Evolutionary conservation across 495 filamentous ascomycete genomes (phyloP), one percentile per base, ranked within the genome.

Genomic region (Podospora conica): DNA sequence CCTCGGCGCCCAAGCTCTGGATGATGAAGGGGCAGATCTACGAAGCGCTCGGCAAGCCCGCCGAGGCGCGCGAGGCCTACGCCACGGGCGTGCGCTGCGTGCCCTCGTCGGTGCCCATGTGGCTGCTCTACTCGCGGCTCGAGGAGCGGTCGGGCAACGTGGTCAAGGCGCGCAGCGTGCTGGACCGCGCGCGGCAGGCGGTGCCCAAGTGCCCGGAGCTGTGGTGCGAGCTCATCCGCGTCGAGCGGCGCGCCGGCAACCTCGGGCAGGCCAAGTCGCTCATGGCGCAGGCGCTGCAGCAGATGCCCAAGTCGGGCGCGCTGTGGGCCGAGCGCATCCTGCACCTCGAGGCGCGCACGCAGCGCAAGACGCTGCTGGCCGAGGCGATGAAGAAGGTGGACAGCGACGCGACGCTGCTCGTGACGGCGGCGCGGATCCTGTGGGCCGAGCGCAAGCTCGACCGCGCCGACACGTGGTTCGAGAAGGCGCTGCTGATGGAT

Each of bases 21-120:
- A 97, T 97, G 91, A 91, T 96, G 81, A 99, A 98, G 78, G 95
- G 96, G 4, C 95, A 99, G 70, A 91, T 98, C 66, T 99, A 98
- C 83, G 90, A 96, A 70, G 79, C 85, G 18, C 84, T 90, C 60
- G 84, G 81, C 66, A 90, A 90, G 73, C 79, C 90, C 48, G 87
- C 91, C 0, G 90, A 96, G 73, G 95, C 96, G 4, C 86, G 93
- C 57, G 92, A 99, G 74, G 93, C 96, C 1, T 98, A 95, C 78
- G 86, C 85, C 67, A 90, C 90, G 40, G 95, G 96, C 54, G 96
- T 92, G 3, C 89, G 93, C 58, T 93, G 91, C 18, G 93, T 91
- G 58, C 84, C 92, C 4, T 87, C 89, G 25, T 92, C 91, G 1
- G 86, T 94, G 1, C 87, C 93, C 0, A 85, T 99, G 11, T 98